These are phyloP conservation scores for Paecilomyces dactylethromorphus DNA, from an alignment of 2,329 filamentous ascomycete species.

Conservation along the genomic window DNA sequence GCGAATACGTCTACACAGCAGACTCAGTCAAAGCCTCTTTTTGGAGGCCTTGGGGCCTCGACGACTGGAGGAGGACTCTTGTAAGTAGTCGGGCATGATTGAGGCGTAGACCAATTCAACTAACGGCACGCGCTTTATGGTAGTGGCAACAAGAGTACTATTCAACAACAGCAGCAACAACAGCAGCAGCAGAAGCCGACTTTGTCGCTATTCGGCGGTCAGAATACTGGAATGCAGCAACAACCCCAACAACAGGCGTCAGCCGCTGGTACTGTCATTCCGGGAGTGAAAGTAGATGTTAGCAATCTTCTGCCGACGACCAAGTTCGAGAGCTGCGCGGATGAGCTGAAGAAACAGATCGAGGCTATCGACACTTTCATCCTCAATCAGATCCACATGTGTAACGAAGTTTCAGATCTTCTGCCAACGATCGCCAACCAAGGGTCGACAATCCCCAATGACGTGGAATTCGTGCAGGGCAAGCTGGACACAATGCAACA, in stretches of 20 bases:
- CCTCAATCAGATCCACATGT: constrained; percentile 65
- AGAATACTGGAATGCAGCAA: constrained; percentile 19
- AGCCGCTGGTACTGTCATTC: constrained; percentile 38
- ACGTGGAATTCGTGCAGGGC: constrained; percentile 57
- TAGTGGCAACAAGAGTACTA: constrained; percentile 17
- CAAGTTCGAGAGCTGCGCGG: constrained; percentile 82
- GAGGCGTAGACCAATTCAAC: not conserved
- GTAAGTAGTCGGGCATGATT: constrained; percentile 17
- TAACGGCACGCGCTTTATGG: constrained; percentile 3
- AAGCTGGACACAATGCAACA: constrained; percentile 59
- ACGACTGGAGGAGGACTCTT: constrained; percentile 24
- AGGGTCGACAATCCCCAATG: constrained; percentile 58
- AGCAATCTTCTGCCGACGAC: constrained; percentile 77
- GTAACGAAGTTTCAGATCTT: constrained; percentile 69
- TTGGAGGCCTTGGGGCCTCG: constrained; percentile 24
- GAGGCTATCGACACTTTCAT: constrained; percentile 74
- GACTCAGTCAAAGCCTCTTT: constrained; percentile 27
- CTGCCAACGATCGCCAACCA: constrained; percentile 57
- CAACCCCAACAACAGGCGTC: constrained; percentile 28
- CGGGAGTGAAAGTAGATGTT: constrained; percentile 72
- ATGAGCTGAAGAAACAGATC: constrained; percentile 73
- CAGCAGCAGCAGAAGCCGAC: constrained; percentile 45
- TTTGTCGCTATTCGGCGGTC: constrained; percentile 32
- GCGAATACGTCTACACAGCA: constrained; percentile 21
- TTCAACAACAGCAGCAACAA: constrained; percentile 23